Conservation (phyloP, 2,329 filamentous ascomycete genomes). For the Cytospora mali region DNA sequence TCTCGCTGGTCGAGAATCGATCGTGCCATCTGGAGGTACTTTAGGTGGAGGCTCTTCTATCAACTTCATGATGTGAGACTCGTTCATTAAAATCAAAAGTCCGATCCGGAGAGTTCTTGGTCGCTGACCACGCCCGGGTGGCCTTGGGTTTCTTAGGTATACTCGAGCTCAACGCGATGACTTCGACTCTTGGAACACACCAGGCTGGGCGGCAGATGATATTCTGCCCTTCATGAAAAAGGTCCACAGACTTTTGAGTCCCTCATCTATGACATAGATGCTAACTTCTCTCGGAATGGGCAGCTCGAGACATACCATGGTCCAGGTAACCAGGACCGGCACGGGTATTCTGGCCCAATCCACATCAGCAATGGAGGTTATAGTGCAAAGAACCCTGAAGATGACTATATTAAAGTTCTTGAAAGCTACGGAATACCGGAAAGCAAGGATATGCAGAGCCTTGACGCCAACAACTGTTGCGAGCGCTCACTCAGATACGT, state of each 20-base stretch:
- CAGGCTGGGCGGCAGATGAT: constrained; percentile 34
- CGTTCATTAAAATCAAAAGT: not conserved
- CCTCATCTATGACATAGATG: not conserved
- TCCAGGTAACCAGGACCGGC: constrained; percentile 35
- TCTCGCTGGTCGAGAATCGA: constrained; percentile 46
- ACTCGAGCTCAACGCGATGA: constrained; percentile 36
- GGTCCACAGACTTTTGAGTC: constrained; percentile 8
- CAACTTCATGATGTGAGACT: constrained; percentile 46
- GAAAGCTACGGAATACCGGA: constrained; percentile 45
- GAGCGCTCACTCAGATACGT: constrained; percentile 36
- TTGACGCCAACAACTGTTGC: constrained; percentile 45
- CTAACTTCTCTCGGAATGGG: not conserved
- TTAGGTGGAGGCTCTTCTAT: constrained; percentile 56
- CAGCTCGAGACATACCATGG: constrained; percentile 33
- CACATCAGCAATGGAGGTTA: constrained; percentile 52
- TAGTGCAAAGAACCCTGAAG: constrained; percentile 39
- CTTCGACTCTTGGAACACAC: constrained; percentile 34
- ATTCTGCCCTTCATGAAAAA: constrained; percentile 55
- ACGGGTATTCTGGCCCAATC: constrained; percentile 52
- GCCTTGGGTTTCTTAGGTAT: constrained; percentile 27
- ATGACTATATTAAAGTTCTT: constrained; percentile 50
- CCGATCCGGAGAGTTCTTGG: too few relatives aligned
- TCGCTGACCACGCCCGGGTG: not conserved
- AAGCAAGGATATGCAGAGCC: constrained; percentile 52
- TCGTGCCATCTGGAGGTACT: constrained; percentile 45